Evolutionary conservation across 257 asterid species (phyloP), one percentile per base, ranked within the genome.

Genomic region (Petrea volubilis): DNA sequence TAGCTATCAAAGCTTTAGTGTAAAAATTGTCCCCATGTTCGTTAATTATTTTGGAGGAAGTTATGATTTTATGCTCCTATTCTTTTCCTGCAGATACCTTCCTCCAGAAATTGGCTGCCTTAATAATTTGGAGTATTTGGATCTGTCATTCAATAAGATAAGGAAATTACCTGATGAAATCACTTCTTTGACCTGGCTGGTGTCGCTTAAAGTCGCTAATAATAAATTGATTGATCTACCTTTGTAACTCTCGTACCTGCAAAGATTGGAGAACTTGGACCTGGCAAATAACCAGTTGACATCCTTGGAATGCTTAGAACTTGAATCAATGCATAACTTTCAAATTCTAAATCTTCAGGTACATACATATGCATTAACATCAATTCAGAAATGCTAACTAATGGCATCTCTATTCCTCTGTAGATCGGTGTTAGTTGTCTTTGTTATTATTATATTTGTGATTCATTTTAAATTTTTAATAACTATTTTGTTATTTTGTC

Each of bases 81-180:
- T 33, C 15, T 67, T 75, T 64, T 55, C 74, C 60, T 88, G 86
- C 92, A 94, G 99, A 83, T 89, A 82, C 81, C 91, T 94, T 62
- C 99, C 97, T 65, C 92, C 96, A 27, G 99, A 91, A 80, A 94
- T 91, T 70, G 96, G 93, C 47, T 87, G 76, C 67, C 97, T 94
- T 41, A 70, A 31, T 73, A 85, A 83, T 70, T 84, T 94, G 80
- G 99, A 94, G 85, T 79, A 75, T 80, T 83, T 94, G 76, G 91
- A 94, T 76, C 86, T 91, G 75, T 94, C 99, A 49, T 94, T 91
- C 70, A 94, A 94, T 79, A 91, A 91, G 83, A 79, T 94, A 90
- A 89, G 88, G 92, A 88, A 73, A 64, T 86, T 94, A 73, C 99
- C 97, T 0, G 80, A 77, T 79, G 97, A 94, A 79, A 80, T 94